A percentile compares a stretch with the other conserved stretches of the same genome.
phyloP scores from a whole-genome alignment of 2,329 filamentous ascomycete species.

The Sporothrix variecibatus region DNA sequence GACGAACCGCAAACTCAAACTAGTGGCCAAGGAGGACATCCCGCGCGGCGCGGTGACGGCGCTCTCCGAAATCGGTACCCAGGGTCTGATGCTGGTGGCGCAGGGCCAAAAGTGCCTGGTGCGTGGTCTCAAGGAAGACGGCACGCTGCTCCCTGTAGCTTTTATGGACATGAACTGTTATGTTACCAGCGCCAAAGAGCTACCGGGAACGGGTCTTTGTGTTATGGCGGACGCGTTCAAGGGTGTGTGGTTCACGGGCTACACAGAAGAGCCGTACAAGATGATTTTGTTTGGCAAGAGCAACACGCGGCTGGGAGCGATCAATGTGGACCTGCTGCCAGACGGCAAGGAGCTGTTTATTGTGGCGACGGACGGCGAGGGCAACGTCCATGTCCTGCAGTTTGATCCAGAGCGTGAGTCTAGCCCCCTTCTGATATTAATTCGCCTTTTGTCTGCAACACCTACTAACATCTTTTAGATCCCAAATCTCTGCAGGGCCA shows the following conservation, averaged over 20 bases:
- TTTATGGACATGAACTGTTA: slow-evolving; percentile 98
- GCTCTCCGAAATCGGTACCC: slow-evolving; percentile 78
- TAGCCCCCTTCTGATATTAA: neutral
- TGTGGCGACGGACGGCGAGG: slow-evolving; percentile 79
- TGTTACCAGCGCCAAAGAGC: slow-evolving; percentile 79
- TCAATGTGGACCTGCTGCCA: slow-evolving; percentile 85
- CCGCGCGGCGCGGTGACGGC: slow-evolving; percentile 89
- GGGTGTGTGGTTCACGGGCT: slow-evolving; percentile 94
- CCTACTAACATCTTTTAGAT: slow-evolving; percentile 54
- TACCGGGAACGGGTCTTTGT: slow-evolving; percentile 81
- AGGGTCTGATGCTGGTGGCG: slow-evolving; percentile 84
- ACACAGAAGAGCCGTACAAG: slow-evolving; percentile 94
- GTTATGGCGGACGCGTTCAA: slow-evolving; percentile 89
- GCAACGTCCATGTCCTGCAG: slow-evolving; percentile 84
- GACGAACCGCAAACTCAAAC: slow-evolving; percentile 80
- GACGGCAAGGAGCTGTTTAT: slow-evolving; percentile 81
- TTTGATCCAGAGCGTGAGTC: slow-evolving; percentile 89
- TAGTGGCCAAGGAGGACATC: slow-evolving; percentile 86
- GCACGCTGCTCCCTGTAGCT: slow-evolving; percentile 85
- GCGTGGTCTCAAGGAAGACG: slow-evolving; percentile 91
- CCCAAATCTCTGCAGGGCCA: slow-evolving; percentile 90
- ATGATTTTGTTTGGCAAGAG: slow-evolving; percentile 93
- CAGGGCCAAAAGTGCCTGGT: slow-evolving; percentile 99
- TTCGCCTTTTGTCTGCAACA: neutral
- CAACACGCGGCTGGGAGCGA: slow-evolving; percentile 72